Evolutionary conservation across 1,284 basidiomycete species (phyloP).

Genomic region (Trametes polyzona): DNA sequence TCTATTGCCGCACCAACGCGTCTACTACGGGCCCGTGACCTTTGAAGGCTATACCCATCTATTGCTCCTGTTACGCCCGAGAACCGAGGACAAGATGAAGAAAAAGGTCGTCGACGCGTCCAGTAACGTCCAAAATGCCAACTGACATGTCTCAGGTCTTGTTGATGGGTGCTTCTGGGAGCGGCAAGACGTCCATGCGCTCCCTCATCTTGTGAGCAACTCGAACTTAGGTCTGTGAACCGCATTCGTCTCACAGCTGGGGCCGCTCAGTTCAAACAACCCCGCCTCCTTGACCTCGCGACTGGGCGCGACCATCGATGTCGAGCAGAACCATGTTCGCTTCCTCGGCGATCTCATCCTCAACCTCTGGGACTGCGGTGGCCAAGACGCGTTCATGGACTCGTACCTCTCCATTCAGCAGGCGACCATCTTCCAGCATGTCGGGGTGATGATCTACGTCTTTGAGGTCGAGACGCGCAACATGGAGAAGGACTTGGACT

Average conservation of each 20-base stretch:
- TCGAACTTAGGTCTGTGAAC: background rate
- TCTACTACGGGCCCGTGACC: background rate
- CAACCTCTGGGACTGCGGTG: slow-evolving; percentile 98
- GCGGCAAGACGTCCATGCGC: slow-evolving; percentile 95
- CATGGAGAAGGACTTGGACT: slow-evolving; percentile 79
- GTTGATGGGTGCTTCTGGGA: slow-evolving; percentile 93
- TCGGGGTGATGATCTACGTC: slow-evolving; percentile 97
- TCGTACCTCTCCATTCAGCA: slow-evolving; percentile 91
- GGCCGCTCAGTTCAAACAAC: slow-evolving; percentile 79
- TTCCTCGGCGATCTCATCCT: slow-evolving; percentile 94
- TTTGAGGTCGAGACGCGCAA: slow-evolving; percentile 89
- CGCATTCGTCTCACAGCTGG: background rate
- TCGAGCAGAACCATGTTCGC: slow-evolving; percentile 96
- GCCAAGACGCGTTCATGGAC: slow-evolving; percentile 98
- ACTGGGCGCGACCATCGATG: slow-evolving; percentile 95
- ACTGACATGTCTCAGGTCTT: slow-evolving; percentile 61
- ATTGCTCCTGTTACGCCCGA: no score
- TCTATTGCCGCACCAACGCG: no score
- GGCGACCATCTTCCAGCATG: slow-evolving; percentile 92
- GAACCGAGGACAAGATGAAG: slow-evolving; percentile 30
- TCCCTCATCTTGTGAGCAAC: slow-evolving; percentile 93
- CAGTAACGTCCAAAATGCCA: background rate
- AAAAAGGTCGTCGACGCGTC: slow-evolving; percentile 31
- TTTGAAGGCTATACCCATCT: no score
- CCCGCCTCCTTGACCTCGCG: slow-evolving; percentile 90